Conservation (phyloP, 2,329 filamentous ascomycete genomes). For the Talaromyces sp. region DNA sequence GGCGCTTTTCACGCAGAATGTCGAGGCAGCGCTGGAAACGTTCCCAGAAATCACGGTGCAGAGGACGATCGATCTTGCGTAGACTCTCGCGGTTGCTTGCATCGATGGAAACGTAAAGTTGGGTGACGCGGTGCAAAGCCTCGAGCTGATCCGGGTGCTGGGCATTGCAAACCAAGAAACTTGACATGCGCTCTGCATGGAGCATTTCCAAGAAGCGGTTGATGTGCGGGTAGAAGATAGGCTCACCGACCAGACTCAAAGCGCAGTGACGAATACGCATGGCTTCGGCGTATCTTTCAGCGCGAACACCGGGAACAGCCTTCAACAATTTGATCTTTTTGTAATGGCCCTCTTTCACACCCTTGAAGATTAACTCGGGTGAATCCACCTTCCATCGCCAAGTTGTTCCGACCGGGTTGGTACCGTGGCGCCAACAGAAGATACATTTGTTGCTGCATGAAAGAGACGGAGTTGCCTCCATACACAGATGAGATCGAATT, state of each 20-base stretch:
- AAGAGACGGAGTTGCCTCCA: slow-evolving; percentile 95
- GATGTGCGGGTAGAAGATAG: slow-evolving; percentile 98
- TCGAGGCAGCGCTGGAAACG: slow-evolving; percentile 89
- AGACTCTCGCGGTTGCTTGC: slow-evolving; percentile 87
- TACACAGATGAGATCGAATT: slow-evolving; percentile 93
- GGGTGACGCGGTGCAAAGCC: slow-evolving; percentile 80
- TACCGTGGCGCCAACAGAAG: slow-evolving; percentile 98
- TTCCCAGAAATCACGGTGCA: slow-evolving; percentile 98
- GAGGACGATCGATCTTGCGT: slow-evolving; percentile 83
- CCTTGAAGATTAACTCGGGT: slow-evolving; percentile 84
- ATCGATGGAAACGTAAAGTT: slow-evolving; percentile 95
- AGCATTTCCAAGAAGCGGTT: slow-evolving; percentile 86
- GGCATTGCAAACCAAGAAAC: slow-evolving; percentile 94
- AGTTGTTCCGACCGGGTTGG: slow-evolving; percentile 92
- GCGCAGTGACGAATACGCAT: slow-evolving; percentile 94
- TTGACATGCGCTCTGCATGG: slow-evolving; percentile 83
- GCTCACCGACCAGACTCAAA: slow-evolving; percentile 87
- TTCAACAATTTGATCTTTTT: slow-evolving; percentile 97
- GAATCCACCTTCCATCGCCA: slow-evolving; percentile 97
- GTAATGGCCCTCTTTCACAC: slow-evolving; percentile 90
- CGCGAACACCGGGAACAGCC: slow-evolving; percentile 87
- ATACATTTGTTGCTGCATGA: slow-evolving; percentile 98
- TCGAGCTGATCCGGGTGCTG: slow-evolving; percentile 92
- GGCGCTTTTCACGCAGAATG: slow-evolving; percentile 80
- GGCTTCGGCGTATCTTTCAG: slow-evolving; percentile 88